Percentiles rank a stretch among this genome's conserved stretches.
These are phyloP conservation scores for Arachnomyces sp. DNA, from an alignment of 2,329 filamentous ascomycete species.

Conservation along the genomic window DNA sequence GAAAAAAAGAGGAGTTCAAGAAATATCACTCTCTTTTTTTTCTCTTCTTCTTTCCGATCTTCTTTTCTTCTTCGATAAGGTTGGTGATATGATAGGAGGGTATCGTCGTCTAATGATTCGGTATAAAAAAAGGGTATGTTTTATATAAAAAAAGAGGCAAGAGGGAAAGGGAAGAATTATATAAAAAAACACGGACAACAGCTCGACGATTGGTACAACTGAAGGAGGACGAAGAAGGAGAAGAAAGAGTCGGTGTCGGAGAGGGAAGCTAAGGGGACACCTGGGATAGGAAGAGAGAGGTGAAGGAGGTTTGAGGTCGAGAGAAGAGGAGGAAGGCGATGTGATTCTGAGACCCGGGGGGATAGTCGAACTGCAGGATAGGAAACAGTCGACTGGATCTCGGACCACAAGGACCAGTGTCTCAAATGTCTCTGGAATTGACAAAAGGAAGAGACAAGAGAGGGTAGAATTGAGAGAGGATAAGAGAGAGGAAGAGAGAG, in stretches of 20 bases:
- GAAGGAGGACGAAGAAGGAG: neutral
- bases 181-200: neutral
- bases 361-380: conserved; percentile 2
- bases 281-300: too few species aligned
- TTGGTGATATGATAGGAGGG: neutral
- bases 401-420: conserved; percentile 15
- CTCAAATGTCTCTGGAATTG: conserved; percentile 34
- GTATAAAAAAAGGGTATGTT: conserved; percentile 12
- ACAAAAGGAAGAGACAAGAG: conserved; percentile 14
- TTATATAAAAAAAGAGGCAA: conserved; percentile 4
- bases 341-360: conserved; percentile 1
- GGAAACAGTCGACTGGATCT: conserved; percentile 18
- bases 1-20: too few species aligned
- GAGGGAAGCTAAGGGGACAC: too few species aligned
- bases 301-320: neutral
- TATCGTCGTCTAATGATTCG: conserved; percentile 1
- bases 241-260: conserved; percentile 1
- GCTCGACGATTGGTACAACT: too few species aligned
- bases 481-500: conserved; percentile 14
- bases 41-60: too few species aligned
- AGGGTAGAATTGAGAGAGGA: conserved; percentile 16
- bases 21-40: too few species aligned
- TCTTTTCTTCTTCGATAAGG: conserved; percentile 1
- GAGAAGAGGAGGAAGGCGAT: neutral
- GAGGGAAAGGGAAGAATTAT: neutral